Conservation (phyloP, 345 rosid species). For the Aegle marmelos region DNA sequence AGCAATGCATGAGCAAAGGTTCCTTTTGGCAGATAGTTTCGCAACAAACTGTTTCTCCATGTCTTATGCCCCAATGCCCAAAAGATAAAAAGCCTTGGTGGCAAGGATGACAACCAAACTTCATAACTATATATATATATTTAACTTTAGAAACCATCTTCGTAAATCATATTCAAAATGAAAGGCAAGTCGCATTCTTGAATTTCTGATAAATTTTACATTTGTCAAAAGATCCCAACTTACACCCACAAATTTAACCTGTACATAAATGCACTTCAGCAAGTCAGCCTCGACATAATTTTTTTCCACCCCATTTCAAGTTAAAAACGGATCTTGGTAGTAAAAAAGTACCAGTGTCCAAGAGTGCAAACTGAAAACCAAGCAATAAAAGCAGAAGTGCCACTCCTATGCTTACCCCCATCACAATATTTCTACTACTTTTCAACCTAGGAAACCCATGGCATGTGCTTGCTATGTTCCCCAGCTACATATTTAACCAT, state of each 20-base stretch:
- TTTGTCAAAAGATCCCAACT: not conserved
- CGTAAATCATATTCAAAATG: not conserved
- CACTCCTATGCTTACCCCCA: not conserved
- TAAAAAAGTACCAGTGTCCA: not conserved
- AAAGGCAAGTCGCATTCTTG: not conserved
- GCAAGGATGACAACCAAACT: not conserved
- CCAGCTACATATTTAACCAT: not conserved
- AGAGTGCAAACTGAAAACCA: not conserved
- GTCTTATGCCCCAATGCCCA: not conserved
- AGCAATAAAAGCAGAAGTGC: not conserved
- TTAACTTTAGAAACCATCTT: not conserved
- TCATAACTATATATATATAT: not conserved
- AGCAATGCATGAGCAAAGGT: not conserved
- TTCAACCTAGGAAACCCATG: not conserved
- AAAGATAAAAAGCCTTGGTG: not conserved
- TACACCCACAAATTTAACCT: not conserved
- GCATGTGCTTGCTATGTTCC: not conserved
- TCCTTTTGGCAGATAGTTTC: not conserved
- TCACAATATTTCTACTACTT: not conserved
- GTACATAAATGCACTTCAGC: not conserved
- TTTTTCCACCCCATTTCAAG: not conserved
- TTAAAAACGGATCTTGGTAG: not conserved
- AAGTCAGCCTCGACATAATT: not conserved
- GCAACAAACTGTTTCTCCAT: not conserved
- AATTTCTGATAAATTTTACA: not conserved